phyloP scores from a whole-genome alignment of 2,329 filamentous ascomycete genomes.

The Ophiostoma pallidulum region DNA sequence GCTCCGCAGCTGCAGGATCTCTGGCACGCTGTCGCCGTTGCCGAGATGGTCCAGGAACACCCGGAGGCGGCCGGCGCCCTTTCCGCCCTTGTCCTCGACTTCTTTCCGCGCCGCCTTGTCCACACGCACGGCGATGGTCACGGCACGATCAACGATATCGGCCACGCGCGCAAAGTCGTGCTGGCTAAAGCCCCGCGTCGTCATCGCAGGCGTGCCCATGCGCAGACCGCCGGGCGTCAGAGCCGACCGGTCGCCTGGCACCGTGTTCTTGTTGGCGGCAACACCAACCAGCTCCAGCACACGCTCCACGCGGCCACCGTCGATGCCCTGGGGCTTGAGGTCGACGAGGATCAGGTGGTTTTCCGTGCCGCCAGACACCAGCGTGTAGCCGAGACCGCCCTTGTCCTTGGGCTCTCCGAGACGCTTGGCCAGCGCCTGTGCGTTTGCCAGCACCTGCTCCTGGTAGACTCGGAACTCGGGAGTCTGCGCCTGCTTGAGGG shows the following conservation, averaged over 20 bases:
- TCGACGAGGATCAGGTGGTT: constrained; percentile 94
- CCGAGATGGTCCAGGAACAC: constrained; percentile 60
- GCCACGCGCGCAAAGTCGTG: constrained; percentile 82
- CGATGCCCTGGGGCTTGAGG: constrained; percentile 77
- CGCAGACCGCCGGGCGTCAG: constrained; percentile 87
- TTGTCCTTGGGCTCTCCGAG: constrained; percentile 60
- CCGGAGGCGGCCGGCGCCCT: constrained; percentile 54
- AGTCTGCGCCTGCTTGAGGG: constrained; percentile 83
- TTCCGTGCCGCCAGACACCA: constrained; percentile 91
- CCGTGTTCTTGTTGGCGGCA: constrained; percentile 98
- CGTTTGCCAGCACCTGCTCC: constrained; percentile 79
- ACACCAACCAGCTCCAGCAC: constrained; percentile 88
- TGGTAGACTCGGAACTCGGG: constrained; percentile 92
- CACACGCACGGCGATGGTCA: constrained; percentile 66
- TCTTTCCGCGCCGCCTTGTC: constrained; percentile 62
- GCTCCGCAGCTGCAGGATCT: constrained; percentile 62
- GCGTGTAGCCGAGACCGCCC: constrained; percentile 71
- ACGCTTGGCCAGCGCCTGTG: constrained; percentile 70
- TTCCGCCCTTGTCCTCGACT: constrained; percentile 58
- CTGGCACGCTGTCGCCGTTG: constrained; percentile 55
- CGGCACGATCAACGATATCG: constrained; percentile 74
- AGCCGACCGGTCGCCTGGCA: constrained; percentile 88
- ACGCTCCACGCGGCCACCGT: constrained; percentile 82
- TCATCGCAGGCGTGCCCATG: constrained; percentile 96
- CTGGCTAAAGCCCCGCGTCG: constrained; percentile 82